phyloP scores from a whole-genome alignment of 2,329 filamentous ascomycete species.

The Colletotrichum destructivum region DNA sequence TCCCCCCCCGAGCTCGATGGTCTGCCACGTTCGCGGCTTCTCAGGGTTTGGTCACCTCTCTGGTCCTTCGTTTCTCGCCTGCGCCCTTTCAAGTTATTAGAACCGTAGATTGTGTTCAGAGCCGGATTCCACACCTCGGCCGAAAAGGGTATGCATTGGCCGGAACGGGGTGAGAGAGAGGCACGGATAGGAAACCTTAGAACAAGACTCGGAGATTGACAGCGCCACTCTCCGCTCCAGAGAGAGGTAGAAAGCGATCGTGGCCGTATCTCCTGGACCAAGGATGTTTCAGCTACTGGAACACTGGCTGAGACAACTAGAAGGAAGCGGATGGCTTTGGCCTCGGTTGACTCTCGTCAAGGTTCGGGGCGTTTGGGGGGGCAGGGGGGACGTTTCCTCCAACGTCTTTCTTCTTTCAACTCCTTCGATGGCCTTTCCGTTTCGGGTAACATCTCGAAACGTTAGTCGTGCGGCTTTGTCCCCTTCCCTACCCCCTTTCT shows the following conservation, averaged over 20 bases:
- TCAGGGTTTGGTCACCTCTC: no score
- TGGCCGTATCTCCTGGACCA: background rate
- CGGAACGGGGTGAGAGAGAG: background rate
- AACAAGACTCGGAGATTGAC: background rate
- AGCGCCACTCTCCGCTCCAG: no score
- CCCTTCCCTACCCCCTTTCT: background rate
- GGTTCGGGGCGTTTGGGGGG: background rate
- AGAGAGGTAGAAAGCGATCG: no score
- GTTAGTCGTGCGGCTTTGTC: background rate
- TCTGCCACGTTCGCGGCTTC: no score
- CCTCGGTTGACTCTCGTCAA: background rate
- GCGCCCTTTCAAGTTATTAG: no score
- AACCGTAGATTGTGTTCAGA: no score
- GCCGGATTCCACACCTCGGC: background rate
- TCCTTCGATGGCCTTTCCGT: slow-evolving; percentile 1
- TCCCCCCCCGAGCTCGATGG: no score
- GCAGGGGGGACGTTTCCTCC: background rate
- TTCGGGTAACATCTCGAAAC: background rate
- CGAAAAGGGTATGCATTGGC: background rate
- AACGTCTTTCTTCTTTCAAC: slow-evolving; percentile 24
- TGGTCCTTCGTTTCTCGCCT: no score
- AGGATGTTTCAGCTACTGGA: background rate
- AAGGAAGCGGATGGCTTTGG: background rate
- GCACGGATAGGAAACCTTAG: background rate
- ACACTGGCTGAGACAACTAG: background rate